Conservation (phyloP, 331 rosid genomes). For the Malus hybrid region DNA sequence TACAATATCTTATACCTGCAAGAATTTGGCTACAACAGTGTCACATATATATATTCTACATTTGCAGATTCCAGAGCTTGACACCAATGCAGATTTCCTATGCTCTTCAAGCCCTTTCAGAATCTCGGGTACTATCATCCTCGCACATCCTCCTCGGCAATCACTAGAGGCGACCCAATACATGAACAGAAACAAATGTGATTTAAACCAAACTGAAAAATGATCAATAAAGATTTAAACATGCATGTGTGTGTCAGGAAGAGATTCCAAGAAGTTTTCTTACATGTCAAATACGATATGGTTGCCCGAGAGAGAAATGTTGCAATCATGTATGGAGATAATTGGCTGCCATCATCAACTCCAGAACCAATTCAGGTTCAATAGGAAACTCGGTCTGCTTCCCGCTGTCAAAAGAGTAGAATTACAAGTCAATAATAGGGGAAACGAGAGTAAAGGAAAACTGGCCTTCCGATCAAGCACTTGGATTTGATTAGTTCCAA, state of each 20-base stretch:
- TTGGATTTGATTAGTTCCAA: neutral
- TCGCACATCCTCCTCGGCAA: constrained; percentile 5
- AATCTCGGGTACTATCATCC: constrained; percentile 16
- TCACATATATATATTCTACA: neutral
- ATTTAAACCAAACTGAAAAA: neutral
- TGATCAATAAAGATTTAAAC: neutral
- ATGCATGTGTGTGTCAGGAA: neutral
- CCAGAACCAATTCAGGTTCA: constrained; percentile 85
- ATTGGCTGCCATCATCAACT: constrained; percentile 95
- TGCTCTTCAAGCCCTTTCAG: constrained; percentile 2
- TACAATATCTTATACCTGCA: neutral
- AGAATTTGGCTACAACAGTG: constrained; percentile 2
- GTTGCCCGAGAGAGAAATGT: constrained; percentile 7
- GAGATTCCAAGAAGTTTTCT: constrained; percentile 5
- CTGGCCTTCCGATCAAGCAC: neutral
- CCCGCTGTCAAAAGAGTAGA: constrained; percentile 42
- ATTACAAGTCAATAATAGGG: neutral
- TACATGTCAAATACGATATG: constrained; percentile 10
- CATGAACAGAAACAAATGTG: neutral
- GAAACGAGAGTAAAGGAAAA: neutral
- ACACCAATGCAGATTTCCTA: constrained; percentile 2
- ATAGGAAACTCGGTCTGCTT: constrained; percentile 85
- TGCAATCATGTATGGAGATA: constrained; percentile 67
- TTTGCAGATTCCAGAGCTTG: constrained; percentile 7
- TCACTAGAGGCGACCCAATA: constrained; percentile 10